phyloP scores from a whole-genome alignment of 768 basidiomycete species.

The Tricholoma furcatifolium region DNA sequence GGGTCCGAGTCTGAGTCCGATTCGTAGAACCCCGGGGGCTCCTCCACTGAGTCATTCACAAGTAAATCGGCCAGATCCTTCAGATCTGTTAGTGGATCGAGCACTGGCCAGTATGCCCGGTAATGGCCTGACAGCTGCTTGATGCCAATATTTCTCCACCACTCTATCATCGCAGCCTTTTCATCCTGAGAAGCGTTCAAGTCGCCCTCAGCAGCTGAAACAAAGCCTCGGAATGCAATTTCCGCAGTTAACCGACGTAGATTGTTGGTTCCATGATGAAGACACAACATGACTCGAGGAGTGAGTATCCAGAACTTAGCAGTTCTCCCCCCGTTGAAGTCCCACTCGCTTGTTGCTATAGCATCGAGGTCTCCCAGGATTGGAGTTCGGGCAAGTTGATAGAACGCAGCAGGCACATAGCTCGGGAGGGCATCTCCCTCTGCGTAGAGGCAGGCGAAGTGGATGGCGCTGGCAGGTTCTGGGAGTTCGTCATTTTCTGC shows the following conservation, averaged over 20 bases:
- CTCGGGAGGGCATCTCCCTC: constrained; percentile 3
- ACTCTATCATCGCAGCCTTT: constrained; percentile 5
- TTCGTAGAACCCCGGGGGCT: too few species aligned
- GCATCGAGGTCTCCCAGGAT: constrained; percentile 8
- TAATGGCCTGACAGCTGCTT: constrained; percentile 9
- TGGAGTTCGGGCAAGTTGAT: constrained; percentile 13
- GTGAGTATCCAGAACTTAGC: constrained; percentile 9
- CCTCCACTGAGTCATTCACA: background rate
- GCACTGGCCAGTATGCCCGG: background rate
- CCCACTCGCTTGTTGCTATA: background rate
- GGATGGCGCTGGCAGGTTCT: constrained; percentile 7
- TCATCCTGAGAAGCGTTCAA: background rate
- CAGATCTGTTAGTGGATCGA: constrained; percentile 3
- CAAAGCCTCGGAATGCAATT: constrained; percentile 2
- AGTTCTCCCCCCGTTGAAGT: constrained; percentile 4
- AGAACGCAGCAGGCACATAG: constrained; percentile 15
- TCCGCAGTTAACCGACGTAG: background rate
- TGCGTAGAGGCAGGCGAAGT: constrained; percentile 9
- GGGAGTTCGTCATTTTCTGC: constrained; percentile 10
- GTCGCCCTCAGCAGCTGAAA: background rate
- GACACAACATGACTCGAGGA: constrained; percentile 9
- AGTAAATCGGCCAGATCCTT: constrained; percentile 7
- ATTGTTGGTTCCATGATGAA: constrained; percentile 4
- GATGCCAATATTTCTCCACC: constrained; percentile 12
- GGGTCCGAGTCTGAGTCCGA: too few species aligned